A percentile compares a stretch with the other conserved stretches of the same genome.
Evolutionary conservation across 805 yeast species (phyloP).

Genomic region (Ogataea henricii): DNA sequence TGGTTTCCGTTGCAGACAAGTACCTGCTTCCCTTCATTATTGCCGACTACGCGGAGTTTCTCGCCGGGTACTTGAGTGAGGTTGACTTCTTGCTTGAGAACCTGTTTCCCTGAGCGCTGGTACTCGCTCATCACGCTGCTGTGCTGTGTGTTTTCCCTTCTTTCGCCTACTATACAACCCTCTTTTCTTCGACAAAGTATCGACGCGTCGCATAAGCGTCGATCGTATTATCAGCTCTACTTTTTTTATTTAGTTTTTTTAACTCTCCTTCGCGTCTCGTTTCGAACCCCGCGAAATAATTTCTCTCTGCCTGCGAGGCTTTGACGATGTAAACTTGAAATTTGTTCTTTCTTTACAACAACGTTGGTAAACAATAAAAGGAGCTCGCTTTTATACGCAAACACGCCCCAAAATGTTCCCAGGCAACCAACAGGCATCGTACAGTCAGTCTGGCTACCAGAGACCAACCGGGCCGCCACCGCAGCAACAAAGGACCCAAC

Average conservation of each 20-base stretch:
- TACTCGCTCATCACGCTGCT: too few relatives aligned
- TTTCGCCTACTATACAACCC: not conserved
- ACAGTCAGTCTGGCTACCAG: conserved; percentile 19
- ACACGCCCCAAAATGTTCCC: conserved; percentile 18
- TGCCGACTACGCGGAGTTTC: conserved; percentile 13
- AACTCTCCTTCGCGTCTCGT: not conserved
- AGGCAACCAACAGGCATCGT: conserved; percentile 20
- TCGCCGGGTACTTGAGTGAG: conserved; percentile 7
- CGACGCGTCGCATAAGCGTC: conserved; percentile 2
- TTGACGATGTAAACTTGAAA: conserved; percentile 5
- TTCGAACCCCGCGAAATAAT: not conserved
- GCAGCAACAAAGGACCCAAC: not conserved
- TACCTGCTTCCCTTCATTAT: conserved; percentile 14
- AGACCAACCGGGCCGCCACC: conserved; percentile 26
- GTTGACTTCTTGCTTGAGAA: conserved; percentile 16
- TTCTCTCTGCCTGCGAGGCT: conserved; percentile 7
- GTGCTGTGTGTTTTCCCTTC: not conserved
- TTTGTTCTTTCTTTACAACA: not conserved
- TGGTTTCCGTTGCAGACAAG: conserved; percentile 8
- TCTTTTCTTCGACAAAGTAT: not conserved
- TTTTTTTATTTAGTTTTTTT: not conserved
- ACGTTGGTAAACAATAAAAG: not conserved
- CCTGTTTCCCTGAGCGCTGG: conserved; percentile 8
- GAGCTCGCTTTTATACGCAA: not conserved
- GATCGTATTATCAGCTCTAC: not conserved